Base-by-base conservation (phyloP, 2,329 filamentous ascomycete genomes). In the Verticillium zaregamsianum region DNA sequence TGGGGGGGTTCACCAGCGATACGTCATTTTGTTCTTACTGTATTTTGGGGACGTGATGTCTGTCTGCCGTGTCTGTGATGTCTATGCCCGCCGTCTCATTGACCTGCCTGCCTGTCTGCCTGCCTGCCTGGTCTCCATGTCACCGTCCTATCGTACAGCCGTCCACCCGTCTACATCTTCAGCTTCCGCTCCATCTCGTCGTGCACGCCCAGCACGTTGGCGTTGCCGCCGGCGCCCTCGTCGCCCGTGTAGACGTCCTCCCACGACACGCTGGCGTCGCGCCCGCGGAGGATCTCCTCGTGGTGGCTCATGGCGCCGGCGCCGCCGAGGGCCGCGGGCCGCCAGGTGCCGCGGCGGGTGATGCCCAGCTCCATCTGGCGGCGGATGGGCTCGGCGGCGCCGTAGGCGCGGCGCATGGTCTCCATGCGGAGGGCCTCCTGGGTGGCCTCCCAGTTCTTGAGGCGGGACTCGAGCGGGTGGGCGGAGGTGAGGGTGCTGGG, bases 291-390 rank as follows among this genome's bases (percentile, higher is more conserved):
- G 66, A 99, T 92, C 74, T 98, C 94, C 80, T 92, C 91, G 79
- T 97, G 93, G 59, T 98, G 82, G 71, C 87, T 87, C 12, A 85
- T 83, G 57, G 80, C 76, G 59, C 80, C 77, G n/a, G n/a, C n/a
- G 40, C 88, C 86, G 55, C 86, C 84, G 61, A 96, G 80, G 55
- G 86, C 87, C 69, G 86, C 79, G 57, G 92, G 92, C 70, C 87
- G 84, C 90, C 93, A 96, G 76, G 91, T 88, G 66, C 92, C 90
- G 64, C 90, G 87, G 65, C 86, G 81, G 20, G 91, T 88, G 73
- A 96, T 94, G 85, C 92, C 91, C 75, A 97, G 83, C 82, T 99
- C 95, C 95, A 99, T 97, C 64, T 90, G 91, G 60, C 94, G 87
- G 62, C 93, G 88, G 70, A 98, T 88, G 3, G 95, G 95, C 84